Base-by-base conservation (phyloP, 768 basidiomycete genomes). In the Mycena epipterygia region DNA sequence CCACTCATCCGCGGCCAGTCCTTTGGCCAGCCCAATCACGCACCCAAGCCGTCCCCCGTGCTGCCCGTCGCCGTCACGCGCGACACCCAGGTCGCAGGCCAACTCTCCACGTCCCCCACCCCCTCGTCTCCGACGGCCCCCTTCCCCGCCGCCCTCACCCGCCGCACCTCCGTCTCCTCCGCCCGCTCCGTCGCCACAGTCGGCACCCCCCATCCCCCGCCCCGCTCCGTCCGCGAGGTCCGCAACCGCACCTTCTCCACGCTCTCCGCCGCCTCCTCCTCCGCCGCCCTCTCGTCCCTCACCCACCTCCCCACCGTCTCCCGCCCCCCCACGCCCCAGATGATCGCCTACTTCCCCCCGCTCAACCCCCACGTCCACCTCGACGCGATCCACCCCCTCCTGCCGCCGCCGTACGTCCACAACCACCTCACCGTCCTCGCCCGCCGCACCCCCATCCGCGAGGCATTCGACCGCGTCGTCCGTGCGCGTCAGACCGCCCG, bases 1-100 rank as follows among this genome's bases (percentile, higher is more conserved):
- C 93, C 93, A 9, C 85, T 94, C 59, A 93, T 94, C 72, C 90
- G 93, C 64, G 92, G 92, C 12, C 86, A 90, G 71, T 93, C 93
- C 0, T 89, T 87, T 67, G 89, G 91, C 8, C 85, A 86, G 59
- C 81, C 85, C 4, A 80, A 82, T 78, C 74, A 81, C 78, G 71
- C 84, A 23, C 56, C 85, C 79, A 82, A 88, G 76, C 87, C 89
- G 46, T 78, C 84, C 1, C 87, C 89, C 48, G 82, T 91, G 17
- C 83, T 88, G 12, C 91, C 93, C 39, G 84, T 93, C 59, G 89
- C 90, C 2, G 86, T 90, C 49, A 87, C 88, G 12, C 83, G 88
- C 23, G 88, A 88, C 68, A 78, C 82, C 68, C 72, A 79, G 42
- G 67, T 67, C 44, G 58, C 68, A 62, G 60, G 73, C 56, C 72